Evolutionary conservation across 257 asterid genomes (phyloP).

Genomic region (Lantana camara): DNA sequence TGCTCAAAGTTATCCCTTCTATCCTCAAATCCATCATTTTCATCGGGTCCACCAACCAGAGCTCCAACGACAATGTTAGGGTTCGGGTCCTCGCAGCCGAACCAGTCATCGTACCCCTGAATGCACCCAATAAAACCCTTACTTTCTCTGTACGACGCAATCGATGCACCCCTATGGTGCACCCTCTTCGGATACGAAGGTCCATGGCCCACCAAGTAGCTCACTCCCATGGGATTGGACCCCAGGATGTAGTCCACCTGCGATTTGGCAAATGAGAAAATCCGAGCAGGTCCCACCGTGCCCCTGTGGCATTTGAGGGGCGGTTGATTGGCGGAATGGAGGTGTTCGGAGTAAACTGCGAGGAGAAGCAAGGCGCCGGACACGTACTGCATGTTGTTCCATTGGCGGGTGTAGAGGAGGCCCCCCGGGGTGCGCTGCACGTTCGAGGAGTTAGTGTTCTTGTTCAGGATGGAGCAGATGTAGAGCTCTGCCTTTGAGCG

Average conservation of each 20-base stretch:
- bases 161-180: conserved; percentile 79
- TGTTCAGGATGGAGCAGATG: conserved; percentile 67
- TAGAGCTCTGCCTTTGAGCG: conserved; percentile 61
- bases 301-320: conserved; percentile 41
- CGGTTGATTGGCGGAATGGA: conserved; percentile 35
- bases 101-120: conserved; percentile 72
- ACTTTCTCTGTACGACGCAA: conserved; percentile 39
- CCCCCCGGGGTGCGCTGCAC: conserved; percentile 60
- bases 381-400: conserved; percentile 88
- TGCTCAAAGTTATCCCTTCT: conserved; percentile 62
- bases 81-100: conserved; percentile 43
- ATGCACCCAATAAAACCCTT: conserved; percentile 69
- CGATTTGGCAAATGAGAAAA: conserved; percentile 47
- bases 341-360: conserved; percentile 57
- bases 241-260: conserved; percentile 73
- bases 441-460: conserved; percentile 45
- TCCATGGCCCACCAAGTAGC: conserved; percentile 84
- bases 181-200: conserved; percentile 48
- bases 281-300: conserved; percentile 28
- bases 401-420: conserved; percentile 57
- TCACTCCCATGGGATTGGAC: conserved; percentile 56
- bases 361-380: conserved; percentile 49
- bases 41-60: conserved; percentile 76
- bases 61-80: conserved; percentile 70
- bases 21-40: conserved; percentile 52